Conservation (phyloP, 2,329 filamentous ascomycete genomes). For the Colletotrichum tanaceti region DNA sequence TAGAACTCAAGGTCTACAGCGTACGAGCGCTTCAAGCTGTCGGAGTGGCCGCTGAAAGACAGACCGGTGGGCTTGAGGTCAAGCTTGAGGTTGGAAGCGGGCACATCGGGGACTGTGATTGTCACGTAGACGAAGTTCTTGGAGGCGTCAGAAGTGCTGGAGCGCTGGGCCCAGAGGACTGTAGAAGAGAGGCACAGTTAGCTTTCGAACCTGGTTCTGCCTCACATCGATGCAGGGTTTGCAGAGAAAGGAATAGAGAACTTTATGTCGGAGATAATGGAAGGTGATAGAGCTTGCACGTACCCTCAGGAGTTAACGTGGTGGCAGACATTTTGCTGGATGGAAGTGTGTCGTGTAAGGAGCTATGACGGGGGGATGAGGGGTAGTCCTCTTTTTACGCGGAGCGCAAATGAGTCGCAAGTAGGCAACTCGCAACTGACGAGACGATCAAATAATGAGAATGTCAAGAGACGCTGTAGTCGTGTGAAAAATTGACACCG, state of each 20-base stretch:
- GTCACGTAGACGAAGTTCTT: conserved; percentile 97
- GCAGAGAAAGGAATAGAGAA: background rate
- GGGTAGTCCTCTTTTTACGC: conserved; percentile 32
- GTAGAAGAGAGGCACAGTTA: conserved; percentile 34
- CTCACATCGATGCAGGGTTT: background rate
- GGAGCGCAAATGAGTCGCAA: conserved; percentile 34
- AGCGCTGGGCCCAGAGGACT: conserved; percentile 99
- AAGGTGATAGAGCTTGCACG: conserved; percentile 41
- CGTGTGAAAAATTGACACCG: conserved; percentile 10
- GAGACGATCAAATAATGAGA: background rate
- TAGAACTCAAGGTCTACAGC: conserved; percentile 88
- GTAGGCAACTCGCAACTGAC: conserved; percentile 20
- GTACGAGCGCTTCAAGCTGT: conserved; percentile 88
- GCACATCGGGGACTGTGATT: conserved; percentile 87
- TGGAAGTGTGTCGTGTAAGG: conserved; percentile 28
- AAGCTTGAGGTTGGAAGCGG: conserved; percentile 80
- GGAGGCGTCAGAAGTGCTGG: conserved; percentile 78
- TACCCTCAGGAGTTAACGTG: conserved; percentile 54
- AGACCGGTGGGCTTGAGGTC: conserved; percentile 83
- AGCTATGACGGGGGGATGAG: conserved; percentile 40
- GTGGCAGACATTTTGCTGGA: conserved; percentile 46
- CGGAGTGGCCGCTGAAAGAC: conserved; percentile 84
- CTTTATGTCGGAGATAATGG: background rate
- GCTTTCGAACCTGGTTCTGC: conserved; percentile 4
- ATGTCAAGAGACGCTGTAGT: background rate